Percentiles rank a stretch among this genome's conserved stretches.
These are phyloP conservation scores for Hygrophila difformis DNA, from an alignment of 257 asterid species.

Conservation along the genomic window DNA sequence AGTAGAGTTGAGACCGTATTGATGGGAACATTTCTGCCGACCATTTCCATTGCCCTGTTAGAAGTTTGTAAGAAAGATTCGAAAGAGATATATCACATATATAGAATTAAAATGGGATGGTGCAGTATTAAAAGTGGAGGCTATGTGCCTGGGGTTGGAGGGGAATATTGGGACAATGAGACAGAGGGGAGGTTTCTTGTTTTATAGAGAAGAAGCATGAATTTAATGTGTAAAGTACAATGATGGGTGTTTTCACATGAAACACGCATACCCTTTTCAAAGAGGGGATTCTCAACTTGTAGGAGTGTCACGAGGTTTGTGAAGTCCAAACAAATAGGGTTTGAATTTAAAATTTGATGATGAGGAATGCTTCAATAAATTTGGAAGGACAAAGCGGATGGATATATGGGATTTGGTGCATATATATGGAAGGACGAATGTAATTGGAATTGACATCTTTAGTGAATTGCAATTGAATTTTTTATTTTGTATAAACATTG, in stretches of 20 bases:
- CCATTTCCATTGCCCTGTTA: constrained; percentile 8
- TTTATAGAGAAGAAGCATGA: neutral
- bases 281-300: constrained; percentile 12
- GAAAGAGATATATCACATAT: neutral
- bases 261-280: constrained; percentile 30
- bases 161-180: constrained; percentile 12
- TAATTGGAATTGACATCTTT: too few relatives aligned
- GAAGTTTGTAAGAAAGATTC: neutral
- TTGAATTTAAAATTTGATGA: neutral
- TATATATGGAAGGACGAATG: too few relatives aligned
- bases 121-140: neutral
- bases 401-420: constrained; percentile 1
- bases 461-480: too few relatives aligned
- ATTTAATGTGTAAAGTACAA: constrained; percentile 39
- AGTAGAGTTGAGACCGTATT: constrained; percentile 23
- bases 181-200: constrained; percentile 14
- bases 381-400: neutral
- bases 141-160: neutral
- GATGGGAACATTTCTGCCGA: constrained; percentile 6
- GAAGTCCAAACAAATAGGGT: constrained; percentile 16
- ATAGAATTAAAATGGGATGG: too few relatives aligned
- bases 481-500: too few relatives aligned
- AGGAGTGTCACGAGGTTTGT: constrained; percentile 54
- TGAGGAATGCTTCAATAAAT: neutral
- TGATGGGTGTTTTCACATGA: constrained; percentile 76